Evolutionary conservation across 108 stramenopile genomes (phyloP).

Genomic region (Cyclostephanos tholiformis): DNA sequence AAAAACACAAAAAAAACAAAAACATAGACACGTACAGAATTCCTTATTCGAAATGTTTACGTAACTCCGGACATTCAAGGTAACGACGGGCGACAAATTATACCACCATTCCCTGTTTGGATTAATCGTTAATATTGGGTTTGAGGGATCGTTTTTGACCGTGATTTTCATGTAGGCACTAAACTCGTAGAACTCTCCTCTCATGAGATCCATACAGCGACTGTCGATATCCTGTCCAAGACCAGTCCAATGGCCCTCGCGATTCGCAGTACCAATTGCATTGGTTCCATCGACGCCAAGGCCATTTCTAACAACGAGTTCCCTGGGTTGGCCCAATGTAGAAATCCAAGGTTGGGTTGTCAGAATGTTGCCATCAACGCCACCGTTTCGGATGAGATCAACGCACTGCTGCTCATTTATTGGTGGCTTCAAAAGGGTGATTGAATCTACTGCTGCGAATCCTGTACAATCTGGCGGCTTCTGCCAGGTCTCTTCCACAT

Average conservation of each 20-base stretch:
- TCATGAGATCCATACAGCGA: constrained; percentile 31
- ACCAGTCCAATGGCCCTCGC: constrained; percentile 33
- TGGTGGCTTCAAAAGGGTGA: constrained; percentile 40
- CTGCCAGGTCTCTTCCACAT: constrained; percentile 47
- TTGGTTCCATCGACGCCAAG: constrained; percentile 28
- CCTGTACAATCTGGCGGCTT: constrained; percentile 37
- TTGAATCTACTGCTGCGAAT: constrained; percentile 17
- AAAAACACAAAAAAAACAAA: background rate
- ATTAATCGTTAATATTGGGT: constrained; percentile 22
- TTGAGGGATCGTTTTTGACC: constrained; percentile 22
- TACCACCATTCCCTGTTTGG: constrained; percentile 27
- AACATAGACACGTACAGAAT: background rate
- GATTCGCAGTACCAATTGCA: constrained; percentile 30
- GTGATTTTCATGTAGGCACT: constrained; percentile 32
- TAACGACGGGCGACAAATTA: constrained; percentile 29
- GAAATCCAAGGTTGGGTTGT: constrained; percentile 39
- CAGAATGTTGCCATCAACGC: constrained; percentile 6
- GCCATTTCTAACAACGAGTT: constrained; percentile 18
- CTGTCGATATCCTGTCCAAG: constrained; percentile 42
- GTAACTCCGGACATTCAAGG: constrained; percentile 20
- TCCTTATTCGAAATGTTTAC: constrained; percentile 26
- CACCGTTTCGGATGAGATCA: constrained; percentile 49
- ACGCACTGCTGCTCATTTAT: constrained; percentile 22
- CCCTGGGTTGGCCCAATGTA: constrained; percentile 19
- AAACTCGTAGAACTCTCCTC: constrained; percentile 40